Conservation (phyloP, 208 protist genomes). For the Leishmania braziliensis region DNA sequence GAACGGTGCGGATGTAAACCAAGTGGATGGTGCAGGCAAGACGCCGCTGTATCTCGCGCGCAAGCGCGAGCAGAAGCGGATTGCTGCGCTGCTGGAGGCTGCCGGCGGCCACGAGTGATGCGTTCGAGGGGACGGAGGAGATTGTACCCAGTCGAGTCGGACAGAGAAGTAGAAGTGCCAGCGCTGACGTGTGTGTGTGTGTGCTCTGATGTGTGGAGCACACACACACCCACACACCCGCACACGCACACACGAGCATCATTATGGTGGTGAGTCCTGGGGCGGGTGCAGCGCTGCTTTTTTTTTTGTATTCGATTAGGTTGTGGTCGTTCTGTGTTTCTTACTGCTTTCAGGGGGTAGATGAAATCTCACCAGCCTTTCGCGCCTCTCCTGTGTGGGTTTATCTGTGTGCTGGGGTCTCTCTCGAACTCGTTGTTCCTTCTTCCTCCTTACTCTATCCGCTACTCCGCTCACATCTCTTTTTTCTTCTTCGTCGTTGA, state of each 20-base stretch:
- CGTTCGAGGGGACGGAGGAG: not conserved
- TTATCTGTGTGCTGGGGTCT: not conserved
- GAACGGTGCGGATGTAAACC: conserved; percentile 47
- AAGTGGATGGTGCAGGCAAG: conserved; percentile 38
- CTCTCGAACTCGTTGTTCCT: not conserved
- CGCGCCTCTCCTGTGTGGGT: not conserved
- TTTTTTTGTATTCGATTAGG: too few relatives aligned
- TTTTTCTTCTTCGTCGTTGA: not conserved
- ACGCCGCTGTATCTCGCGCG: conserved; percentile 57
- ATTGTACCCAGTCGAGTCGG: not conserved
- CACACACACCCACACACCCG: not conserved
- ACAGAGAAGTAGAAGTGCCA: not conserved
- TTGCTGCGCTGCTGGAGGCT: conserved; percentile 45
- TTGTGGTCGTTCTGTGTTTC: not conserved
- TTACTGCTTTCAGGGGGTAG: not conserved
- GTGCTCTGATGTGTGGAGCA: too few relatives aligned
- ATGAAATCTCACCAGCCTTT: not conserved
- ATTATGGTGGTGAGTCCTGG: not conserved
- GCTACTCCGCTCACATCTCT: not conserved
- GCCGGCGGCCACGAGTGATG: conserved; percentile 35
- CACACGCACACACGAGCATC: not conserved
- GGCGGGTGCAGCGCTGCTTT: not conserved
- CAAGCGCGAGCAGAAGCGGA: conserved; percentile 45
- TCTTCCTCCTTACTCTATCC: not conserved
- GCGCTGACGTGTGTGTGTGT: not conserved